Conservation (phyloP, 805 yeast genomes). For the Candida nemodendra region DNA sequence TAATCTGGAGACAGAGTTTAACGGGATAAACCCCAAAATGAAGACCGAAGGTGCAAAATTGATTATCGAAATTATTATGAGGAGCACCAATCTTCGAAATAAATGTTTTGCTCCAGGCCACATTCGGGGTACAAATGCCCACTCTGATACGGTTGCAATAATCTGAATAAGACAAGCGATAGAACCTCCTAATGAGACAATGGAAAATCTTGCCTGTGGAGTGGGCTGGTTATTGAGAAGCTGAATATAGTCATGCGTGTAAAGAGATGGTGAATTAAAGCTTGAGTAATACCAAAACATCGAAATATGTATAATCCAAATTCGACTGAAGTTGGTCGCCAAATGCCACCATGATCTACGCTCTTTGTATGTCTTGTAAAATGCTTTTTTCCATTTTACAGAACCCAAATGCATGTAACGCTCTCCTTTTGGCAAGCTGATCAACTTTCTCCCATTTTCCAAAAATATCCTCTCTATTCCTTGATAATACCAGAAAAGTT, state of each 20-base stretch:
- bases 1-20: constrained; percentile 33
- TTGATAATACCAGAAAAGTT: constrained; percentile 47
- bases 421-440: constrained; percentile 29
- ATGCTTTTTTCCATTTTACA: constrained; percentile 41
- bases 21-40: constrained; percentile 37
- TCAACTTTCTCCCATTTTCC: constrained; percentile 33
- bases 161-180: constrained; percentile 43
- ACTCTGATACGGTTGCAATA: constrained; percentile 42
- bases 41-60: constrained; percentile 43
- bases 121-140: constrained; percentile 42
- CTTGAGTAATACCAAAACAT: constrained; percentile 53
- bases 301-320: constrained; percentile 52
- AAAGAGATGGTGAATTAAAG: constrained; percentile 49
- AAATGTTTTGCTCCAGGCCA: constrained; percentile 48
- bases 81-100: constrained; percentile 33
- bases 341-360: constrained; percentile 50
- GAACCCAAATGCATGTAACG: constrained; percentile 34
- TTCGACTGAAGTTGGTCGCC: constrained; percentile 48
- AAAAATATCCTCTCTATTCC: constrained; percentile 36
- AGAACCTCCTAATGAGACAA: constrained; percentile 45
- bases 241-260: constrained; percentile 43
- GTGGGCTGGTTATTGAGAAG: constrained; percentile 44
- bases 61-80: constrained; percentile 32
- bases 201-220: constrained; percentile 42
- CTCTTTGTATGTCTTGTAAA: constrained; percentile 48